Evolutionary conservation across 1,284 basidiomycete species (phyloP).

Genomic region (Coriolopsis trogii): DNA sequence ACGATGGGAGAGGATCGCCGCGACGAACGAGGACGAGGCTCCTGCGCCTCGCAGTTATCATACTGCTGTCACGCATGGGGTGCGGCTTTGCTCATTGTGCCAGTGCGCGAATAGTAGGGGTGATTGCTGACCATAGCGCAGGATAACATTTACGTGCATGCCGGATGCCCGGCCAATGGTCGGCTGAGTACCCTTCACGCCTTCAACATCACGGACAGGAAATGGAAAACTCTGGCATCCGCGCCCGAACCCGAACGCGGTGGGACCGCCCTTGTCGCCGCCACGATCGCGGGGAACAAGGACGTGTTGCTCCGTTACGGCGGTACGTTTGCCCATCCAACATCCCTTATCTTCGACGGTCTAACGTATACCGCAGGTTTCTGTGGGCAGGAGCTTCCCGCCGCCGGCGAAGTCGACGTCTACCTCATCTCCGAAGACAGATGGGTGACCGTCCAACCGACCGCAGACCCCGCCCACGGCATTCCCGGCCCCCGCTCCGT

Average conservation of each 20-base stretch:
- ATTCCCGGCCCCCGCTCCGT: constrained; percentile 33
- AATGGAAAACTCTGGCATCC: constrained; percentile 38
- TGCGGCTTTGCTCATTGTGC: constrained; percentile 10
- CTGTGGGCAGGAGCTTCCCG: constrained; percentile 37
- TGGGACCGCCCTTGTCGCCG: constrained; percentile 35
- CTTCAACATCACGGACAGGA: constrained; percentile 34
- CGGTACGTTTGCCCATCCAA: constrained; percentile 8
- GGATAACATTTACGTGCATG: constrained; percentile 44
- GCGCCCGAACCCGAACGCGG: constrained; percentile 43
- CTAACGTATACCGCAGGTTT: constrained; percentile 27
- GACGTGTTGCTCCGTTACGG: constrained; percentile 22
- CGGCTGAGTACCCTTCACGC: constrained; percentile 38
- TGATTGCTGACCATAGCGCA: constrained; percentile 16
- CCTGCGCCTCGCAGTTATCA: constrained; percentile 37
- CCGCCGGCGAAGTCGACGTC: constrained; percentile 31
- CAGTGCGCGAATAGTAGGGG: neutral
- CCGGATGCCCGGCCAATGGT: constrained; percentile 43
- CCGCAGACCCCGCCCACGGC: constrained; percentile 24
- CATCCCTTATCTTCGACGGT: no score
- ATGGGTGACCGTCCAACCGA: constrained; percentile 29
- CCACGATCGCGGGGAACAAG: constrained; percentile 27
- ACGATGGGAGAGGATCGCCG: constrained; percentile 31
- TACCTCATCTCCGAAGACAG: constrained; percentile 28
- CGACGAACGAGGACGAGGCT: constrained; percentile 26
- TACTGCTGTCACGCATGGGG: constrained; percentile 25